A percentile compares a stretch with the other conserved stretches of the same genome.
phyloP scores from a whole-genome alignment of 352 stramenopile species.

The Aphanomyces cochlioides region DNA sequence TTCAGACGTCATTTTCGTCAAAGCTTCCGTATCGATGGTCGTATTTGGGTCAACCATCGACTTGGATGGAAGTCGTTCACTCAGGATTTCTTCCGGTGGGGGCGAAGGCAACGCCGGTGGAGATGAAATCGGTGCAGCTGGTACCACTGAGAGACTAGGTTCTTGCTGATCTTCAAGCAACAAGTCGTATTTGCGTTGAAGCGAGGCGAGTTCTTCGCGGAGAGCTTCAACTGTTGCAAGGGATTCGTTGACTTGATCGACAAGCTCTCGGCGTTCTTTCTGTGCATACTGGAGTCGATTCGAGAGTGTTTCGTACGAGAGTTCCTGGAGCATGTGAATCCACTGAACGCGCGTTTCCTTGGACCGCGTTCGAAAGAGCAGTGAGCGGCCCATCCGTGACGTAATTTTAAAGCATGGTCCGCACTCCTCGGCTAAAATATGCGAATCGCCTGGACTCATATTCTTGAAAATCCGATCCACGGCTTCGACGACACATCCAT shows the following conservation, averaged over 20 bases:
- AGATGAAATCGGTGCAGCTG: conserved; percentile 3
- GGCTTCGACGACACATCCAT: conserved; percentile 44
- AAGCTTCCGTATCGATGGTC: conserved; percentile 46
- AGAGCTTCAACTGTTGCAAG: not conserved
- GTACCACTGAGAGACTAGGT: not conserved
- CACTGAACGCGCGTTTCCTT: conserved; percentile 47
- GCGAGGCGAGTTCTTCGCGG: conserved; percentile 25
- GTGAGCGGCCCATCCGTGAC: conserved; percentile 46
- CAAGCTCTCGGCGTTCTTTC: conserved; percentile 2
- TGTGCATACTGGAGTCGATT: conserved; percentile 11
- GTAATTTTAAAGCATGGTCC: conserved; percentile 73
- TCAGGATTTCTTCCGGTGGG: not conserved
- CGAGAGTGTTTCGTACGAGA: conserved; percentile 32
- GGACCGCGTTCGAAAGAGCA: conserved; percentile 62
- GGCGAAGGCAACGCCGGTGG: not conserved
- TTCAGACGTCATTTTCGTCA: conserved; percentile 38
- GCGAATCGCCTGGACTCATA: conserved; percentile 33
- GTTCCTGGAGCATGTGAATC: conserved; percentile 49
- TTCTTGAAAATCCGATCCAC: conserved; percentile 60
- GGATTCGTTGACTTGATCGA: conserved; percentile 2
- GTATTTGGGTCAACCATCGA: conserved; percentile 37
- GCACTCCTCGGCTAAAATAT: conserved; percentile 45
- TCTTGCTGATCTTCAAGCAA: conserved; percentile 4
- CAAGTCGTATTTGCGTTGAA: conserved; percentile 36
- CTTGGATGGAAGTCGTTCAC: not conserved